Conservation (phyloP, 176 grass and related monocot genomes). For the Saccharum spontaneum region DNA sequence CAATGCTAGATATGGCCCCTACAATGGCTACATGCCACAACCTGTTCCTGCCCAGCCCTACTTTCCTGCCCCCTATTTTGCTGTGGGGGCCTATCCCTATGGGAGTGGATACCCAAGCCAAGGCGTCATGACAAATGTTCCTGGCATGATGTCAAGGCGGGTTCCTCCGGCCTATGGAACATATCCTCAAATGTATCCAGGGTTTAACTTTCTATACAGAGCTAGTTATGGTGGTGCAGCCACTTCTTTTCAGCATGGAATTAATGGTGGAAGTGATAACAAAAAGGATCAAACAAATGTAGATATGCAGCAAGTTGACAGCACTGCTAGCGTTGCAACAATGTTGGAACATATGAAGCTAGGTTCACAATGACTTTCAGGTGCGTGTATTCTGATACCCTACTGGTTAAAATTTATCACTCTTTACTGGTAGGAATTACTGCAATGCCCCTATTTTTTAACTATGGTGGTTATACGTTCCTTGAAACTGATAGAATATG, state of each 20-base stretch:
- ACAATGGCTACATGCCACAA: slow-evolving; percentile 49
- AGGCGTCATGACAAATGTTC: slow-evolving; percentile 37
- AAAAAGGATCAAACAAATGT: slow-evolving; percentile 37
- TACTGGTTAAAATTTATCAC: not conserved
- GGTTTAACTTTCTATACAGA: slow-evolving; percentile 43
- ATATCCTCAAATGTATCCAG: slow-evolving; percentile 46
- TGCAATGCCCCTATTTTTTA: not conserved
- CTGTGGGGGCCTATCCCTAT: slow-evolving; percentile 41
- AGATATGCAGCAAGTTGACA: slow-evolving; percentile 45
- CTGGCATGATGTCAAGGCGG: slow-evolving; percentile 46
- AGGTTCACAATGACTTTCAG: slow-evolving; percentile 69
- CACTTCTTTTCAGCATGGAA: slow-evolving; percentile 46
- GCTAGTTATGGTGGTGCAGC: slow-evolving; percentile 42
- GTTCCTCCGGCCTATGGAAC: slow-evolving; percentile 36
- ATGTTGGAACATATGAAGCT: slow-evolving; percentile 67
- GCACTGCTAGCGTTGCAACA: slow-evolving; percentile 22
- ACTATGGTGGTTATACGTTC: not conserved
- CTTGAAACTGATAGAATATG: not conserved
- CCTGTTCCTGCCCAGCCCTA: slow-evolving; percentile 19
- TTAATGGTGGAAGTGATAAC: slow-evolving; percentile 42
- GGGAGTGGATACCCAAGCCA: slow-evolving; percentile 40
- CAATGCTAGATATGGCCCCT: slow-evolving; percentile 33
- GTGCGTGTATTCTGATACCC: slow-evolving; percentile 31
- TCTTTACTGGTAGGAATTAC: not conserved
- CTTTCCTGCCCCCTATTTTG: slow-evolving; percentile 31